Percentiles rank a stretch among this genome's conserved stretches.
Conservation (phyloP, 352 stramenopile genomes). For the Elongisporangium anandrum region DNA sequence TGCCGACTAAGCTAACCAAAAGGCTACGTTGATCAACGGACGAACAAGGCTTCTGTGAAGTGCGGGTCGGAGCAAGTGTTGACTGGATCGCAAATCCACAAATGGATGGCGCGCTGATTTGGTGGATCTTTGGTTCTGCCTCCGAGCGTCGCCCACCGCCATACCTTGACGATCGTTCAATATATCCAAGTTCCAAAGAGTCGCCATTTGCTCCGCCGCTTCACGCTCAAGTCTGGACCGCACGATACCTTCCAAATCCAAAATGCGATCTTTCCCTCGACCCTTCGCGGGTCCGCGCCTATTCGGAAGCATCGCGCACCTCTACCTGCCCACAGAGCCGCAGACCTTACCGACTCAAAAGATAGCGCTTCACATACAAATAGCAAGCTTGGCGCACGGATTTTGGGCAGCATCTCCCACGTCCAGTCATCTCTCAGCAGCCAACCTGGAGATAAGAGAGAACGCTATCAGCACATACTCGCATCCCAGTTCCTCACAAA, state of each 20-base stretch:
- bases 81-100: no score
- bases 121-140: no score
- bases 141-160: no score
- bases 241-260: not conserved
- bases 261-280: not conserved
- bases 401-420: not conserved
- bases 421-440: not conserved
- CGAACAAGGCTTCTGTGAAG: no score
- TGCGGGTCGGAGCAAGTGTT: no score
- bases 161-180: no score
- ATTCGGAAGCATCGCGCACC: not conserved
- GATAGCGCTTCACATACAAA: not conserved
- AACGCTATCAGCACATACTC: not conserved
- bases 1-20: no score
- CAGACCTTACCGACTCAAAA: not conserved
- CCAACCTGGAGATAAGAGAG: not conserved
- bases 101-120: no score
- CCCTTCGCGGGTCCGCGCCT: not conserved
- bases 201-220: not conserved
- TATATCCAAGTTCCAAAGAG: not conserved
- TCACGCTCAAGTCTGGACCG: not conserved
- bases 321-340: not conserved
- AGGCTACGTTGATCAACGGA: no score
- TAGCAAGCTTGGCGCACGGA: not conserved
- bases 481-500: not conserved